A percentile compares a stretch with the other conserved stretches of the same genome.
Evolutionary conservation across 1,139 yeast genomes (phyloP).

Genomic region (Candida tunisiensis): DNA sequence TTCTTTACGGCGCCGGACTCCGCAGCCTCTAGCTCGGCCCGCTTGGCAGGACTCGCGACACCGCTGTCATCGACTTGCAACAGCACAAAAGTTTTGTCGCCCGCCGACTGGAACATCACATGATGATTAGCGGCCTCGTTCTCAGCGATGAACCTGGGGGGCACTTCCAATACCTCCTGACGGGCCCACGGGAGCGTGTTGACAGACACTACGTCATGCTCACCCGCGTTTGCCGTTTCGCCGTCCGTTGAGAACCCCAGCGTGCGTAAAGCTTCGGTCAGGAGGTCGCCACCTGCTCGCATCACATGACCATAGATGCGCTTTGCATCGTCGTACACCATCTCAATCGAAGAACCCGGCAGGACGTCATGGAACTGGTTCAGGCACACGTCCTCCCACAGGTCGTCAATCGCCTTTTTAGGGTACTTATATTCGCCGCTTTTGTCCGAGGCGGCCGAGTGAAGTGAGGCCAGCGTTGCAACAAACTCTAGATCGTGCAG

Average conservation of each 20-base stretch:
- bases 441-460: neutral
- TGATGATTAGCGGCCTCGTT: neutral
- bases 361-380: conserved; percentile 95
- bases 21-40: too few relatives aligned
- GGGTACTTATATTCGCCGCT: conserved; percentile 49
- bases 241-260: conserved; percentile 18
- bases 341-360: conserved; percentile 91
- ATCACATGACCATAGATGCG: conserved; percentile 53
- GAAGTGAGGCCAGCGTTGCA: conserved; percentile 59
- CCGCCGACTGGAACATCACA: neutral
- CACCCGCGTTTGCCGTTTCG: conserved; percentile 1
- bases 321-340: conserved; percentile 90
- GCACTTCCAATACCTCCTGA: conserved; percentile 31
- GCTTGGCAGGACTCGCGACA: neutral
- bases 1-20: too few relatives aligned
- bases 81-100: neutral
- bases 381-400: conserved; percentile 81
- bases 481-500: conserved; percentile 75
- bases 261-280: conserved; percentile 32
- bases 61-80: neutral
- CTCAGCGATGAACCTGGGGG: conserved; percentile 3
- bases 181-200: conserved; percentile 63
- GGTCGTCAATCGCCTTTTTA: conserved; percentile 37
- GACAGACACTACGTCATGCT: conserved; percentile 11
- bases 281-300: conserved; percentile 33